Base-by-base conservation (phyloP, 257 asterid species). In the Solanum dulcamara region DNA sequence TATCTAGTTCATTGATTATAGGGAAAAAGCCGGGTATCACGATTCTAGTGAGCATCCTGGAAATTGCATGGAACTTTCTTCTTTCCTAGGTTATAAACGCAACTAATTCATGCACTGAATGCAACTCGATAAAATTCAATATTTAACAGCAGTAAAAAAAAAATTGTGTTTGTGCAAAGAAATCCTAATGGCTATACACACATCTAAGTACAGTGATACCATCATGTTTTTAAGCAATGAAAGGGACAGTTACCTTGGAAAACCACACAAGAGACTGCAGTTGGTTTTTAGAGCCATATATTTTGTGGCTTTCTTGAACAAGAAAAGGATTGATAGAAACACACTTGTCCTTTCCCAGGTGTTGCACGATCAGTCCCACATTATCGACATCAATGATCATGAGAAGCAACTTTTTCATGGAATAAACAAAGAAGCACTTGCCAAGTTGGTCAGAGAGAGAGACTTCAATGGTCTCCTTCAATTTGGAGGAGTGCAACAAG, bases 341-440 rank as follows among this genome's bases (percentile, higher is more conserved):
- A 33, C 86, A 46, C 32, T 66, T n/a, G 32, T 67, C 83, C 44
- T 67, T 67, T 67, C 81, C 22, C 30, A 30, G 79, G 60, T 60
- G 74, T 66, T 60, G 59, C 2, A 32, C 4, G 48, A 44, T 30
- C 53, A 7, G 0, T 26, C 85, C 22, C 7, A 38, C 26, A 72
- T 82, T 24, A 46, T 64, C 77, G 6, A 62, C 13, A 46, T 77
- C 64, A 48, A 46, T 79, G 60, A 82, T 82, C 53, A 82, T 38
- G 75, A 82, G 71, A 42, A 38, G 18, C 55, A 82, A 12, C 40
- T 35, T 33, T 30, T 80, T 44, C 51, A 38, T n/a, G 55, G 57
- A 53, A 79, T 85, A 28, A 44, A 85, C 81, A 80, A 81, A 80
- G 83, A 81, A 53, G 70, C 44, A 81, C 81, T 85, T 32, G 53